Conservation (phyloP, 1,284 basidiomycete genomes). For the Xanthoconium separans region DNA sequence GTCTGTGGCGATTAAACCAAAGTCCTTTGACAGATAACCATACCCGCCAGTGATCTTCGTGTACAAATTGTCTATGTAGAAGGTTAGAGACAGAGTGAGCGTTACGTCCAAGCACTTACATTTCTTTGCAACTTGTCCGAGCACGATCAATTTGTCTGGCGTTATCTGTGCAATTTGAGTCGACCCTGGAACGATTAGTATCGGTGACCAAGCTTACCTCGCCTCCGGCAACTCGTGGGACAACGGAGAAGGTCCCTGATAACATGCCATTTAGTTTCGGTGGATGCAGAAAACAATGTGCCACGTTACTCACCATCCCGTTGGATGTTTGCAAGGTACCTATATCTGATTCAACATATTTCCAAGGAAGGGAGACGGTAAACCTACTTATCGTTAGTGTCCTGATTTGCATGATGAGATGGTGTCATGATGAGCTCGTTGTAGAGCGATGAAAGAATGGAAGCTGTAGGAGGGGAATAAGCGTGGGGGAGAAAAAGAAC, state of each 20-base stretch:
- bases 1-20: conserved; percentile 76
- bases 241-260: conserved; percentile 66
- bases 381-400: conserved; percentile 56
- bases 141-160: conserved; percentile 65
- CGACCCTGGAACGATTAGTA: background rate
- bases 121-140: conserved; percentile 71
- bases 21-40: conserved; percentile 51
- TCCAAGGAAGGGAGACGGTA: too few relatives aligned
- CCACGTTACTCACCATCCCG: conserved; percentile 50
- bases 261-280: background rate
- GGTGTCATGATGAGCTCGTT: conserved; percentile 71
- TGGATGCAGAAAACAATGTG: background rate
- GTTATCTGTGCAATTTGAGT: conserved; percentile 43
- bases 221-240: conserved; percentile 69
- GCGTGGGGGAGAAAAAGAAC: background rate
- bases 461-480: conserved; percentile 11
- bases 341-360: too few relatives aligned
- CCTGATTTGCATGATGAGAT: conserved; percentile 67
- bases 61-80: conserved; percentile 49
- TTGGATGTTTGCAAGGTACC: conserved; percentile 76
- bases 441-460: conserved; percentile 64
- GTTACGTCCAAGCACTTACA: conserved; percentile 38
- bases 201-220: conserved; percentile 37
- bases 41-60: conserved; percentile 62
- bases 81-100: background rate